Base-by-base conservation (phyloP, 116 monocot genomes). In the Phalaenopsis hybrid region DNA sequence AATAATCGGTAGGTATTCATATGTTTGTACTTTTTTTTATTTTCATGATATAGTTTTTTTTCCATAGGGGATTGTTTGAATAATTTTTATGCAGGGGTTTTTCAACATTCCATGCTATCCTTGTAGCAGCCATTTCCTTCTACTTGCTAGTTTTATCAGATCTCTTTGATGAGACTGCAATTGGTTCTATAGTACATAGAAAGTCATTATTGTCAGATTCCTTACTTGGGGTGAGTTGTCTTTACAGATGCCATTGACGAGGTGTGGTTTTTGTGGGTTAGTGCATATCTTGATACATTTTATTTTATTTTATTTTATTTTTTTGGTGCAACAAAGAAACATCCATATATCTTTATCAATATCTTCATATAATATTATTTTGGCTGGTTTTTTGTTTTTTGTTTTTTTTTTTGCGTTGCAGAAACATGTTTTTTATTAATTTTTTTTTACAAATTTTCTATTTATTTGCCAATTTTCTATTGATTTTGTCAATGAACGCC, bases 41-140 rank as follows among this genome's bases (percentile, higher is more conserved):
- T 25, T 4, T 57, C 28, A n/a, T 69, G 13, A 9, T 34, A 13
- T 57, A 74, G 12, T 34, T 46, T 46, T 4, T 48, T 74, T 1
- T 49, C 3, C n/a, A 20, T 73, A 6, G 45, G 6, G 12, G 44
- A 49, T 31, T 57, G n/a, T 33, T 75, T 13, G 44, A 73, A 81
- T 4, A 46, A 68, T 33, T 77, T 81, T 86, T 67, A 58, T 86
- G 77, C 87, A 96, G 96, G 82, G 90, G 94, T 11, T 90, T 94
- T 82, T 96, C 96, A 25, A 92, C 94, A 31, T 90, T 94, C 63
- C 96, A 96, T 91, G 90, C 94, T 69, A 79, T 94, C 73, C 52
- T 94, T 79, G 96, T 87, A 57, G 80, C 92, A 41, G 80, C 84
- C 34, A 78, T 92, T 82, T 94, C 96, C 17, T 94, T 96, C 86